These are phyloP conservation scores for Aspergillus campestris DNA, from an alignment of 495 filamentous ascomycete species.

Conservation along the genomic window DNA sequence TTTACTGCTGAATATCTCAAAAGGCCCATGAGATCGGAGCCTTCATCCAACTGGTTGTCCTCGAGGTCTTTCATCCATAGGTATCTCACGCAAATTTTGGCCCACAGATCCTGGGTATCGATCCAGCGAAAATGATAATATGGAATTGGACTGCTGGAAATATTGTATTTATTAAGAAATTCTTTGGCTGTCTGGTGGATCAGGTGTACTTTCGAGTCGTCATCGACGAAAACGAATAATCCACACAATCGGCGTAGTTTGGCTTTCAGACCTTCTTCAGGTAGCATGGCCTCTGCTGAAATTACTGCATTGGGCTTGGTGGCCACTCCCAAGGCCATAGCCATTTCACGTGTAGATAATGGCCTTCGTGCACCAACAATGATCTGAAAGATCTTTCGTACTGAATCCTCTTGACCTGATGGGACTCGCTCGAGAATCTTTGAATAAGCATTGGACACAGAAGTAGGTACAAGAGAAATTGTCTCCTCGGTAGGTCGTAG, in stretches of 20 bases:
- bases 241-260: slow-evolving; percentile 28
- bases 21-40: slow-evolving; percentile 5
- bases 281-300: slow-evolving; percentile 16
- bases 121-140: slow-evolving; percentile 6
- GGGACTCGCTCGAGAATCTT: slow-evolving; percentile 19
- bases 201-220: slow-evolving; percentile 27
- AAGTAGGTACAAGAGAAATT: slow-evolving; percentile 12
- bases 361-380: slow-evolving; percentile 27
- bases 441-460: slow-evolving; percentile 20
- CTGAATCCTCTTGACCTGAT: slow-evolving; percentile 1
- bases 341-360: slow-evolving; percentile 28
- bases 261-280: slow-evolving; percentile 6
- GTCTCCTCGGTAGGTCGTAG: slow-evolving; percentile 8
- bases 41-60: neutral
- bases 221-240: slow-evolving; percentile 30
- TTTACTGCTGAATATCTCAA: slow-evolving; percentile 17
- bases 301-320: slow-evolving; percentile 7
- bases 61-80: slow-evolving; percentile 14
- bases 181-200: slow-evolving; percentile 28
- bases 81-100: slow-evolving; percentile 17
- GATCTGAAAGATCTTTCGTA: slow-evolving; percentile 26
- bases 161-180: slow-evolving; percentile 13
- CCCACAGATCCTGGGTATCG: slow-evolving; percentile 11
- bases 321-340: slow-evolving; percentile 28
- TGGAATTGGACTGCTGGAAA: neutral